A percentile compares a stretch with the other conserved stretches of the same genome.
phyloP scores from a whole-genome alignment of 306 rosid genomes.

The Lathyrus oleraceus region DNA sequence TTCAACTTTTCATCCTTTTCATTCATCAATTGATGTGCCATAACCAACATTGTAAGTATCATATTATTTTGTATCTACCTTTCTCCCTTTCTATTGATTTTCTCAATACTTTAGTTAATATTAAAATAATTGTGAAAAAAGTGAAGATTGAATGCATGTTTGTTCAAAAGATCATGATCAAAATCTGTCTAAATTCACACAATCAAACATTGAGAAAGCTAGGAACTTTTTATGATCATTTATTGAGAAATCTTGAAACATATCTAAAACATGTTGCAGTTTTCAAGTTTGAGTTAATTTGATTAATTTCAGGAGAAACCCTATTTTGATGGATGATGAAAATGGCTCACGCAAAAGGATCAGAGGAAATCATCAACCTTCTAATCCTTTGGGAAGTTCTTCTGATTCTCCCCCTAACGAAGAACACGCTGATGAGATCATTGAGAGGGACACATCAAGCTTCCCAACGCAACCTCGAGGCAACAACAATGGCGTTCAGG shows the following conservation, averaged over 20 bases:
- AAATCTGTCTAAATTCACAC: neutral
- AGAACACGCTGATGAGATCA: no score
- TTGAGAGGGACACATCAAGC: no score
- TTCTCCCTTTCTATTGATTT: no score
- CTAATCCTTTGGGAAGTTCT: conserved; percentile 55
- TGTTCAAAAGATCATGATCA: neutral
- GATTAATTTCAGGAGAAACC: conserved; percentile 45
- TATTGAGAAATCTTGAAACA: neutral
- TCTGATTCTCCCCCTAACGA: no score
- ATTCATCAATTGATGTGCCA: neutral
- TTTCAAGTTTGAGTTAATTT: no score
- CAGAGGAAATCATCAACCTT: conserved; percentile 59
- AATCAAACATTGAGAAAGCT: no score
- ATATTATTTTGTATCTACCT: no score
- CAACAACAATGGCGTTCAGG: no score
- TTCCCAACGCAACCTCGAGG: no score
- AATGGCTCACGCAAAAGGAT: conserved; percentile 72
- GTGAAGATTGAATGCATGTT: neutral
- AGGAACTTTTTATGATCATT: neutral
- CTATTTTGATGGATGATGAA: conserved; percentile 58
- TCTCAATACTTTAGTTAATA: no score
- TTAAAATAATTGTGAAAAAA: no score
- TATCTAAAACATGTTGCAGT: no score
- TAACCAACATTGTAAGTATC: neutral
- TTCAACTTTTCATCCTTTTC: neutral